Conservation (phyloP, 345 rosid genomes). For the Abelmoschus esculentus region DNA sequence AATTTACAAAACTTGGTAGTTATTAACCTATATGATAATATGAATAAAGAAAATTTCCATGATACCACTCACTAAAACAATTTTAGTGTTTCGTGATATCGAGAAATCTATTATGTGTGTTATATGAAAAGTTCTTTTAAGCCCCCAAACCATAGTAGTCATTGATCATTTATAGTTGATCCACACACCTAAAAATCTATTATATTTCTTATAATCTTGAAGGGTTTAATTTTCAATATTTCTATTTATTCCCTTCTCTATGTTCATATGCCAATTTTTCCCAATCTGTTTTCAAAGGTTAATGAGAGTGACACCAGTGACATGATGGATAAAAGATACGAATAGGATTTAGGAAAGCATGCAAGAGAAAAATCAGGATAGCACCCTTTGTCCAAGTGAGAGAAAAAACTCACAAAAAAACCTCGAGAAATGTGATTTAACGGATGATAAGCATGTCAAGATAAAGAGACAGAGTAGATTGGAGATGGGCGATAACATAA, state of each 20-base stretch:
- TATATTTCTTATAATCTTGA: neutral
- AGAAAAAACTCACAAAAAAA: neutral
- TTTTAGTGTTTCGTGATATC: slow-evolving; percentile 2
- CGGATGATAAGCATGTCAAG: neutral
- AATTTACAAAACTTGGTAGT: slow-evolving; percentile 25
- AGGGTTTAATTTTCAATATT: neutral
- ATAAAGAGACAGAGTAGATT: neutral
- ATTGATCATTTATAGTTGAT: neutral
- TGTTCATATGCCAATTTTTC: neutral
- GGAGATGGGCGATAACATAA: neutral
- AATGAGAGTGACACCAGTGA: neutral
- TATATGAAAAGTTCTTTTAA: neutral
- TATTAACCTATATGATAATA: slow-evolving; percentile 31
- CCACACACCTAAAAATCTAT: neutral
- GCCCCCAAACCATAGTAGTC: neutral
- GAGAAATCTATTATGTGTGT: neutral
- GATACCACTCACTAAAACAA: neutral
- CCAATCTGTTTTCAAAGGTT: neutral
- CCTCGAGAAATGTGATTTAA: neutral
- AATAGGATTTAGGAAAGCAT: neutral
- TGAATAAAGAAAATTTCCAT: slow-evolving; percentile 20
- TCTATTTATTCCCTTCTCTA: slow-evolving; percentile 1
- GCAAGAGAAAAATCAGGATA: neutral
- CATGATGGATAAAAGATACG: neutral
- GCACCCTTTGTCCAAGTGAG: neutral